phyloP scores from a whole-genome alignment of 1,139 yeast genomes.

The Candida sanyaensis region DNA sequence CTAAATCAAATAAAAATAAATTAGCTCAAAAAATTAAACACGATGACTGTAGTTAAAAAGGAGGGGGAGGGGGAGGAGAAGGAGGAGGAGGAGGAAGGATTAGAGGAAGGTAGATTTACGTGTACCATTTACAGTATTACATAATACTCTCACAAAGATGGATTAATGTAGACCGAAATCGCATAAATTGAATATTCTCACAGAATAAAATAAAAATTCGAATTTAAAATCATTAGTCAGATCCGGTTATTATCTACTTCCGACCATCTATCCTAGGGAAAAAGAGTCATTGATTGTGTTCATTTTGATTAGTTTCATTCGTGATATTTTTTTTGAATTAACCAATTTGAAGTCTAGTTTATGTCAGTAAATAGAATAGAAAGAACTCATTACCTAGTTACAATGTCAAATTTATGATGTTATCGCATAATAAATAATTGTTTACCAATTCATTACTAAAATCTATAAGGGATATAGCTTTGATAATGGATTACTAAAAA shows the following conservation, averaged over 20 bases:
- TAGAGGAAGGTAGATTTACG: background rate
- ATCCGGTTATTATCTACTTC: slow-evolving; percentile 1
- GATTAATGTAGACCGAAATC: slow-evolving; percentile 2
- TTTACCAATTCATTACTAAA: slow-evolving; percentile 6
- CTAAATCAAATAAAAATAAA: too few relatives aligned
- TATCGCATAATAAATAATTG: background rate
- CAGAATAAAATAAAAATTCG: background rate
- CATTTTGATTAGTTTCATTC: too few relatives aligned
- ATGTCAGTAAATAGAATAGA: too few relatives aligned
- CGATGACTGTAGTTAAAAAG: too few relatives aligned
- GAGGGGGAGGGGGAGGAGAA: too few relatives aligned
- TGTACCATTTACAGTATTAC: background rate
- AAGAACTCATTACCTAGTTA: background rate
- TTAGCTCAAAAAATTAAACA: too few relatives aligned
- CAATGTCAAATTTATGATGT: too few relatives aligned
- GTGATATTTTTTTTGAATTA: too few relatives aligned
- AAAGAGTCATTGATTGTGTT: too few relatives aligned
- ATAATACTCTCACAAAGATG: background rate
- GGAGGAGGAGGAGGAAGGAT: background rate
- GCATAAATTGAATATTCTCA: background rate
- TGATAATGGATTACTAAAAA: slow-evolving; percentile 3
- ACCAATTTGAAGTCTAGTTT: too few relatives aligned
- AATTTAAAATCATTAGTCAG: background rate
- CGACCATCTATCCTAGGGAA: background rate
- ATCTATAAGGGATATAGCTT: background rate